A percentile compares a stretch with the other conserved stretches of the same genome.
Conservation (phyloP, 208 protist species). For the Crithidia expoeki region DNA sequence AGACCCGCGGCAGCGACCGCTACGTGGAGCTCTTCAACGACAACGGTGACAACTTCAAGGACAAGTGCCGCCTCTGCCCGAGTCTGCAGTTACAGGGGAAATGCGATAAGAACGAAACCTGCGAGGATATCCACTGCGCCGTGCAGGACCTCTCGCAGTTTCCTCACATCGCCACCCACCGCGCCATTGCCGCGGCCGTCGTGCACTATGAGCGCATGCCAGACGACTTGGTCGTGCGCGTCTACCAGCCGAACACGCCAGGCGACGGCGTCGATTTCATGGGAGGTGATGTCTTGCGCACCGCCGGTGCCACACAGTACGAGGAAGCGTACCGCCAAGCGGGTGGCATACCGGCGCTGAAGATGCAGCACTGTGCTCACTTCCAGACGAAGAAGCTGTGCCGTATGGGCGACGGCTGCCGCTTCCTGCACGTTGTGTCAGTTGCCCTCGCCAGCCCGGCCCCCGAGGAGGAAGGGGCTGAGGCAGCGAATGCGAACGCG, state of each 20-base stretch:
- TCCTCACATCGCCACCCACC: slow-evolving; percentile 62
- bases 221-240: slow-evolving; percentile 55
- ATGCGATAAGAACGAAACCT: slow-evolving; percentile 52
- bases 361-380: slow-evolving; percentile 88
- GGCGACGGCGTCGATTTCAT: slow-evolving; percentile 45
- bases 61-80: slow-evolving; percentile 71
- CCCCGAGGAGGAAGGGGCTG: slow-evolving; percentile 29
- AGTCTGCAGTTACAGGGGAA: slow-evolving; percentile 35
- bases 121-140: slow-evolving; percentile 67
- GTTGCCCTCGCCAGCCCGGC: slow-evolving; percentile 39
- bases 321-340: slow-evolving; percentile 50
- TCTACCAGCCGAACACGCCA: slow-evolving; percentile 76
- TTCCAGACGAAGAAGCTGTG: slow-evolving; percentile 82
- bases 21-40: slow-evolving; percentile 82
- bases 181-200: slow-evolving; percentile 49
- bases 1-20: slow-evolving; percentile 59
- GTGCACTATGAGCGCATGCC: slow-evolving; percentile 64
- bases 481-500: background rate
- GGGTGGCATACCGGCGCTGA: slow-evolving; percentile 45
- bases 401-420: slow-evolving; percentile 75
- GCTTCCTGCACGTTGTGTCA: slow-evolving; percentile 79
- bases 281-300: slow-evolving; percentile 72
- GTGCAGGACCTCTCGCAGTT: slow-evolving; percentile 50
- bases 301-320: slow-evolving; percentile 71
- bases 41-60: slow-evolving; percentile 82